phyloP scores from a whole-genome alignment of 2,329 filamentous ascomycete genomes.

The Hypoxylon sp. region DNA sequence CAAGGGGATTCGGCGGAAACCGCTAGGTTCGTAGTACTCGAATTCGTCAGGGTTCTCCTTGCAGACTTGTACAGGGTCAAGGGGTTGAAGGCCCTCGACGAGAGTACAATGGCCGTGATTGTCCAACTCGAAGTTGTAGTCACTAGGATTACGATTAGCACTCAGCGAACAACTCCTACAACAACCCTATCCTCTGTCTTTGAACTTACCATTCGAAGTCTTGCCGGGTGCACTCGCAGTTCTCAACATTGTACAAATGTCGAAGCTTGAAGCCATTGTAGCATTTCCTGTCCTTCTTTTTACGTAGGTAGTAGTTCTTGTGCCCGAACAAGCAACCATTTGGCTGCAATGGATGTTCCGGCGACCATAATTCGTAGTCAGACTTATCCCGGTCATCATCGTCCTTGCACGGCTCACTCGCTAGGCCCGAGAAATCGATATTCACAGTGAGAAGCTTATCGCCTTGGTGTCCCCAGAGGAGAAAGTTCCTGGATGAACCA shows the following conservation, averaged over 20 bases:
- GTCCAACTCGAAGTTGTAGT: conserved; percentile 92
- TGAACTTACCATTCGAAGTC: conserved; percentile 91
- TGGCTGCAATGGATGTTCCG: conserved; percentile 83
- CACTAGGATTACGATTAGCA: conserved; percentile 67
- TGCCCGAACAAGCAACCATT: conserved; percentile 94
- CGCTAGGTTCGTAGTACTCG: conserved; percentile 87
- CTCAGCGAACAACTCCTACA: conserved; percentile 34
- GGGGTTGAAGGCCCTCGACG: conserved; percentile 78
- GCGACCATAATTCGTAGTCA: conserved; percentile 91
- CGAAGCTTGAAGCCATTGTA: conserved; percentile 83
- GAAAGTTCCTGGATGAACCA: conserved; percentile 90
- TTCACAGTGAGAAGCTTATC: conserved; percentile 80
- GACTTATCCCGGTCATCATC: conserved; percentile 69
- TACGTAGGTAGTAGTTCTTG: conserved; percentile 88
- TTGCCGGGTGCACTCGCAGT: conserved; percentile 85
- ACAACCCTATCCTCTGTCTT: background rate
- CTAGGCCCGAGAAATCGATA: conserved; percentile 88
- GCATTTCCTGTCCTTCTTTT: conserved; percentile 83
- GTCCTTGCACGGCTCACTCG: conserved; percentile 79
- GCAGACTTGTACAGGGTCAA: conserved; percentile 67
- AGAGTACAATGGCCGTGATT: conserved; percentile 82
- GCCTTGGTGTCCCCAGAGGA: conserved; percentile 83
- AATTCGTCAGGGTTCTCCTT: conserved; percentile 74
- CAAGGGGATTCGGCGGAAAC: conserved; percentile 90
- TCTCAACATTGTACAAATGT: conserved; percentile 78